Evolutionary conservation across 345 rosid species (phyloP).

Genomic region (Ceriops tagal): DNA sequence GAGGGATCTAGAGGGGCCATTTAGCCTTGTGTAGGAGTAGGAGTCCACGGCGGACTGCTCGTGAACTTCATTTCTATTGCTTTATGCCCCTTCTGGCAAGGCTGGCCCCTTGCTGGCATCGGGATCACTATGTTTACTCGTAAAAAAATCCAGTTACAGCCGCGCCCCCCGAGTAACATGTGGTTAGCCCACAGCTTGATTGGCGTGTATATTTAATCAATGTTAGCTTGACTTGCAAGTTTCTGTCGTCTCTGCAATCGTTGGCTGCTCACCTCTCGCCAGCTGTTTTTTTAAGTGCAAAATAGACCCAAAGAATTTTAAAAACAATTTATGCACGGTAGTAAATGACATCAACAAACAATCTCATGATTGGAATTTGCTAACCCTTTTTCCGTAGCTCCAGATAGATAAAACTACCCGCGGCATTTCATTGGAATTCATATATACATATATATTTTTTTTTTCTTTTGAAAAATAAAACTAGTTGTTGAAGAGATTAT

Average conservation of each 20-base stretch:
- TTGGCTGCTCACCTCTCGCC: constrained; percentile 4
- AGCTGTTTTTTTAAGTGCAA: constrained; percentile 10
- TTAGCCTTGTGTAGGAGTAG: constrained; percentile 25
- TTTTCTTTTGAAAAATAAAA: too few species aligned
- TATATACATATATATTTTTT: too few species aligned
- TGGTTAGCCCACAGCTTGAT: constrained; percentile 4
- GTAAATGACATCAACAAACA: neutral
- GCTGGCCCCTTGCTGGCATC: too few species aligned
- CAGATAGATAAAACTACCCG: too few species aligned
- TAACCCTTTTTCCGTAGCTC: too few species aligned
- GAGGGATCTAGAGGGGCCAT: constrained; percentile 16
- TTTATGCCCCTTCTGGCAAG: constrained; percentile 21
- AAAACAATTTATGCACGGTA: constrained; percentile 5
- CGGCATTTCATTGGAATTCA: too few species aligned
- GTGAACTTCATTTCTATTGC: constrained; percentile 28
- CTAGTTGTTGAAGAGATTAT: too few species aligned
- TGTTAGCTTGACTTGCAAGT: neutral
- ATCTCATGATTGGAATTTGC: too few species aligned
- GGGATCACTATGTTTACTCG: too few species aligned
- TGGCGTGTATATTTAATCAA: neutral
- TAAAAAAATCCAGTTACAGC: too few species aligned
- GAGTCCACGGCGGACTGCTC: constrained; percentile 16
- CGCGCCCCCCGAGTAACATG: neutral
- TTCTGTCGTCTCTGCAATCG: constrained; percentile 2
- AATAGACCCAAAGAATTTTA: constrained; percentile 12